phyloP scores from a whole-genome alignment of 2,329 filamentous ascomycete genomes.

The Lachnum nothofagi region DNA sequence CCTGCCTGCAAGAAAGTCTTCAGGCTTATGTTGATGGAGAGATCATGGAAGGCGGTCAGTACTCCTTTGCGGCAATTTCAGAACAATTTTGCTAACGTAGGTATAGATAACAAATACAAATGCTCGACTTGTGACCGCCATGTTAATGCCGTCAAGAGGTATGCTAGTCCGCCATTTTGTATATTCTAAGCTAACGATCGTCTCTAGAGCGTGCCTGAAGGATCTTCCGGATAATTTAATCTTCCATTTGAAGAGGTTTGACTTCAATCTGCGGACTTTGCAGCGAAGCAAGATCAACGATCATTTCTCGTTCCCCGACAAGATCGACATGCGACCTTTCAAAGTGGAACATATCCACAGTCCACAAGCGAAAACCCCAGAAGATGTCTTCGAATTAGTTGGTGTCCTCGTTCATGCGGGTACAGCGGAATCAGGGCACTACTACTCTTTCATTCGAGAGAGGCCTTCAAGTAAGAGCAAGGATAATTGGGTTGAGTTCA shows the following conservation, averaged over 20 bases:
- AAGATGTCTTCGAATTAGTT: constrained; percentile 88
- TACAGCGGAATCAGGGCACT: constrained; percentile 89
- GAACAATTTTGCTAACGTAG: constrained; percentile 21
- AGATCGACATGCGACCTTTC: constrained; percentile 83
- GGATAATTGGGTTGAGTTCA: constrained; percentile 80
- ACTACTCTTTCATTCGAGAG: constrained; percentile 92
- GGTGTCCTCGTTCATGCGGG: constrained; percentile 90
- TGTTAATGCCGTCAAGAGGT: constrained; percentile 89
- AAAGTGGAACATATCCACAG: constrained; percentile 78
- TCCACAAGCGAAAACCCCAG: constrained; percentile 46
- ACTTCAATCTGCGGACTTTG: constrained; percentile 72
- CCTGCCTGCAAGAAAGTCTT: constrained; percentile 75
- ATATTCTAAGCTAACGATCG: constrained; percentile 14
- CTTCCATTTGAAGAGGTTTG: constrained; percentile 86
- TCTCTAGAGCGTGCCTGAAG: constrained; percentile 72
- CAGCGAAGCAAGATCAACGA: constrained; percentile 92
- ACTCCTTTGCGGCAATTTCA: not conserved
- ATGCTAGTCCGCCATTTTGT: constrained; percentile 19
- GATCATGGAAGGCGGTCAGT: constrained; percentile 79
- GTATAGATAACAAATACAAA: constrained; percentile 88
- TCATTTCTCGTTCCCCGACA: constrained; percentile 78
- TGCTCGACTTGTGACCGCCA: constrained; percentile 84
- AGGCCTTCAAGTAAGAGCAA: constrained; percentile 51
- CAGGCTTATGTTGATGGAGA: constrained; percentile 95
- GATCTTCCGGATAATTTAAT: constrained; percentile 91